These are phyloP conservation scores for Ogataea trehaloabstinens DNA, from an alignment of 805 yeast species.

Conservation along the genomic window DNA sequence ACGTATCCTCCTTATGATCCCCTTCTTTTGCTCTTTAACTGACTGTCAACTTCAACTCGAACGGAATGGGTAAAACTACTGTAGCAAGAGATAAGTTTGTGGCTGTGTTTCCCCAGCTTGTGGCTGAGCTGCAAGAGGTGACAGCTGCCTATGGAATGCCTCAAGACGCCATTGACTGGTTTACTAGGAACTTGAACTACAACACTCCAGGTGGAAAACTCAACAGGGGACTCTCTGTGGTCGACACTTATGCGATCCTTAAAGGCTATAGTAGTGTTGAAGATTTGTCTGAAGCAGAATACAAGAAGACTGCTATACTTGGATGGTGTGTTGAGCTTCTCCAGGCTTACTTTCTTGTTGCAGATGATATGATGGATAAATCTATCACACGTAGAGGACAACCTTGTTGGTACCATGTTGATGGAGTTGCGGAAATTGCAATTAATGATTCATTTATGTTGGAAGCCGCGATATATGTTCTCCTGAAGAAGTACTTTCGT, in stretches of 20 bases:
- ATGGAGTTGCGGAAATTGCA: slow-evolving; percentile 86
- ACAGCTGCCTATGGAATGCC: slow-evolving; percentile 76
- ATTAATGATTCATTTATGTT: slow-evolving; percentile 97
- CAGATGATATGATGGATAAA: slow-evolving; percentile 98
- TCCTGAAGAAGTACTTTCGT: slow-evolving; percentile 87
- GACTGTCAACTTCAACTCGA: too few relatives aligned
- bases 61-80: slow-evolving; percentile 37
- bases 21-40: too few relatives aligned
- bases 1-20: too few relatives aligned
- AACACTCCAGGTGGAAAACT: slow-evolving; percentile 96
- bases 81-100: slow-evolving; percentile 55
- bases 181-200: slow-evolving; percentile 65
- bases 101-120: slow-evolving; percentile 71
- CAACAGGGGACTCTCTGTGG: slow-evolving; percentile 93
- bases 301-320: slow-evolving; percentile 78
- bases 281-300: slow-evolving; percentile 67
- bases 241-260: slow-evolving; percentile 85
- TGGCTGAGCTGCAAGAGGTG: slow-evolving; percentile 66
- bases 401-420: slow-evolving; percentile 91
- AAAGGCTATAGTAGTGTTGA: slow-evolving; percentile 56
- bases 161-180: slow-evolving; percentile 84
- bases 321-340: slow-evolving; percentile 96
- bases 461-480: slow-evolving; percentile 88
- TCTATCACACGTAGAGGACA: slow-evolving; percentile 97
- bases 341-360: slow-evolving; percentile 95